Percentiles rank a stretch among this genome's conserved stretches.
These are phyloP conservation scores for Lithohypha guttulata DNA, from an alignment of 2,329 filamentous ascomycete species.

Conservation along the genomic window DNA sequence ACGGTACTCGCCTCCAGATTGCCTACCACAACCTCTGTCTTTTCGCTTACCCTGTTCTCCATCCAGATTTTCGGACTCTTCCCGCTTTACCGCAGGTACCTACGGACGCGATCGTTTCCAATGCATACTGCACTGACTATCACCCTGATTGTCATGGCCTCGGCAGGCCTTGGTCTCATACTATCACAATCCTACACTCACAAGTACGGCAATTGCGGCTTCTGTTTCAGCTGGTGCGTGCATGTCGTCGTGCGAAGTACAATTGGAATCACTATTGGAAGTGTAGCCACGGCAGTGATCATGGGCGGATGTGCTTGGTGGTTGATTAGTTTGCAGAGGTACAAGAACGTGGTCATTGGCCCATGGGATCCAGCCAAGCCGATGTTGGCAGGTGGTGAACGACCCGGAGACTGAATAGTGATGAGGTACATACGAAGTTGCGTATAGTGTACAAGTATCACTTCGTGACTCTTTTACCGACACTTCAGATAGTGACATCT, in stretches of 20 bases:
- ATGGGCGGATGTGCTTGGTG: conserved; percentile 97
- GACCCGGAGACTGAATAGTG: conserved; percentile 15
- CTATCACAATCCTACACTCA: conserved; percentile 37
- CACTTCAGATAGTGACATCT: too few species aligned
- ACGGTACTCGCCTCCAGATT: conserved; percentile 86
- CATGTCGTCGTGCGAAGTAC: conserved; percentile 47
- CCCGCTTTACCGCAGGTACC: conserved; percentile 87
- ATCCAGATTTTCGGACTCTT: conserved; percentile 97
- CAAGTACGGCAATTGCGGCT: conserved; percentile 29
- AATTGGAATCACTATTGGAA: conserved; percentile 64
- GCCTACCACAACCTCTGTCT: conserved; percentile 84
- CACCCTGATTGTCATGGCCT: conserved; percentile 65
- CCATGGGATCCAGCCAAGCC: conserved; percentile 95
- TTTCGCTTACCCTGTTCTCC: conserved; percentile 86
- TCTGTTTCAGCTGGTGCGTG: conserved; percentile 35
- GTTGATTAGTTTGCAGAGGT: conserved; percentile 92
- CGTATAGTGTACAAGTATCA: too few species aligned
- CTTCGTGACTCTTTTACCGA: too few species aligned
- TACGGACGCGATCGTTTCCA: conserved; percentile 68
- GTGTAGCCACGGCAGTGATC: conserved; percentile 60
- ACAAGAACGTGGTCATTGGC: conserved; percentile 97
- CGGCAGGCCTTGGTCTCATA: conserved; percentile 60
- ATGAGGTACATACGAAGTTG: too few species aligned
- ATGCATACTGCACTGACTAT: conserved; percentile 71
- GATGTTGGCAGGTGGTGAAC: conserved; percentile 26